phyloP scores from a whole-genome alignment of 1,139 yeast genomes.

The Hansenula anomala region DNA sequence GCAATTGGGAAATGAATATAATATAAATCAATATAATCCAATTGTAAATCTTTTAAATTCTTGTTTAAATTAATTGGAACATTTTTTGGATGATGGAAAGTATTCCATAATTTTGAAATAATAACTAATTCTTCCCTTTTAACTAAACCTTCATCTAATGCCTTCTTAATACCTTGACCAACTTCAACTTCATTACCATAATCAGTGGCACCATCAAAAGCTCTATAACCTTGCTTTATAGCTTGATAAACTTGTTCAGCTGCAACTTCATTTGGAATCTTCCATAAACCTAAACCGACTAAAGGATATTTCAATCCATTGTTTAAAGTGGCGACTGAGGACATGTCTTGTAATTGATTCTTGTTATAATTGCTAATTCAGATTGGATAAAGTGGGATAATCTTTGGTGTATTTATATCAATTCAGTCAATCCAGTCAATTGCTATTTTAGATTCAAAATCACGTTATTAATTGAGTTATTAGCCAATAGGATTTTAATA shows the following conservation, averaged over 20 bases:
- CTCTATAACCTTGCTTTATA: slow-evolving; percentile 66
- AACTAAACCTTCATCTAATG: slow-evolving; percentile 63
- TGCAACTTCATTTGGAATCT: slow-evolving; percentile 50
- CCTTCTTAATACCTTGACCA: slow-evolving; percentile 62
- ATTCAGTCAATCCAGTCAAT: no score
- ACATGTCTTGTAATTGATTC: slow-evolving; percentile 10
- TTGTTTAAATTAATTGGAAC: slow-evolving; percentile 54
- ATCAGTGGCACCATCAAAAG: slow-evolving; percentile 74
- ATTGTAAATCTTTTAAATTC: slow-evolving; percentile 56
- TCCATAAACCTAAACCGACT: slow-evolving; percentile 70
- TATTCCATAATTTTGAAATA: slow-evolving; percentile 81
- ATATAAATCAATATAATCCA: slow-evolving; percentile 70
- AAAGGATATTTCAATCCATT: slow-evolving; percentile 59
- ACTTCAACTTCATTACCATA: slow-evolving; percentile 75
- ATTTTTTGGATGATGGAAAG: slow-evolving; percentile 54
- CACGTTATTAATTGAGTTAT: no score
- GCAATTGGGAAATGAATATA: slow-evolving; percentile 83
- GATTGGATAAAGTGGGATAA: no score
- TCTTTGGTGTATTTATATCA: no score
- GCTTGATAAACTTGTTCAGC: slow-evolving; percentile 62
- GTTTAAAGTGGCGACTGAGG: slow-evolving; percentile 40
- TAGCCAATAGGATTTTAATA: no score
- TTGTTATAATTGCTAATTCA: no score
- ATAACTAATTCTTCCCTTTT: slow-evolving; percentile 68
- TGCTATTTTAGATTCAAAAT: no score